phyloP scores from a whole-genome alignment of 1,284 basidiomycete genomes.

The Phlebopus sp. region DNA sequence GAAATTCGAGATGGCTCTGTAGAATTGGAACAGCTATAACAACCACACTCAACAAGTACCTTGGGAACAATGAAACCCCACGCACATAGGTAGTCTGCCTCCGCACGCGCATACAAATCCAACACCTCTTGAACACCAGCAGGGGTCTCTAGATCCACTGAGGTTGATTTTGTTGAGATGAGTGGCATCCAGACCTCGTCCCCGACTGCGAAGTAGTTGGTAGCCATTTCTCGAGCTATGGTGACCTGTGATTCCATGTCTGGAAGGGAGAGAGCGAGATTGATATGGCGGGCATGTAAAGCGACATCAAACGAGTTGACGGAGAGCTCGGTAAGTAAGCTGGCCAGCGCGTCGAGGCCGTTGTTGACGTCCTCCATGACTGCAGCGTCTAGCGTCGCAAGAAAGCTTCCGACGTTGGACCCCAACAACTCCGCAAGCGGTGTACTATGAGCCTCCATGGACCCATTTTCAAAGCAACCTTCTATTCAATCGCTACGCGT shows the following conservation, averaged over 20 bases:
- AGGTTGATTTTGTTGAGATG: constrained; percentile 51
- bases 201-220: constrained; percentile 58
- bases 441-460: no score
- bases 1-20: constrained; percentile 65
- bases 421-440: neutral
- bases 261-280: constrained; percentile 49
- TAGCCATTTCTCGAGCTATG: constrained; percentile 66
- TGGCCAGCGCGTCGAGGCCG: constrained; percentile 57
- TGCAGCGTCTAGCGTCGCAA: neutral
- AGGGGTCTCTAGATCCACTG: constrained; percentile 45
- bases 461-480: no score
- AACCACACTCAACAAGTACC: constrained; percentile 11
- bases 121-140: constrained; percentile 58
- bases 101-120: constrained; percentile 66
- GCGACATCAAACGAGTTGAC: constrained; percentile 58
- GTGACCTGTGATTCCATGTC: constrained; percentile 56
- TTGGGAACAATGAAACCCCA: constrained; percentile 16
- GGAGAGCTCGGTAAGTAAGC: constrained; percentile 54
- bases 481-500: no score
- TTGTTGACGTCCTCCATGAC: constrained; percentile 31
- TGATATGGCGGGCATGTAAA: constrained; percentile 63
- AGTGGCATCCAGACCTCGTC: constrained; percentile 68
- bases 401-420: neutral
- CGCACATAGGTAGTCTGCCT: constrained; percentile 81
- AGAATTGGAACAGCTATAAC: constrained; percentile 68